Evolutionary conservation across 345 rosid genomes (phyloP).

Genomic region (Murraya koenigii): DNA sequence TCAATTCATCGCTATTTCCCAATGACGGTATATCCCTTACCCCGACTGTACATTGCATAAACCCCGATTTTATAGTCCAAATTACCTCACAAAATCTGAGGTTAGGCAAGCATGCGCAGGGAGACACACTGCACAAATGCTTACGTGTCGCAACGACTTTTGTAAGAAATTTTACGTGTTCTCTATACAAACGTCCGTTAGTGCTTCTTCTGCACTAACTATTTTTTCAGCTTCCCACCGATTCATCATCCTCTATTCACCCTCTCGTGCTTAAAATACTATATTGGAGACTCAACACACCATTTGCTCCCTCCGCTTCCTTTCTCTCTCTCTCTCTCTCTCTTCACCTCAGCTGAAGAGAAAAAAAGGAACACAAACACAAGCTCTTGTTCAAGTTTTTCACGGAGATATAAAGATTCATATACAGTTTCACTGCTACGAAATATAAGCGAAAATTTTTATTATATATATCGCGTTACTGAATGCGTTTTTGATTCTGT

Average conservation of each 20-base stretch:
- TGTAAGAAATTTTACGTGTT: slow-evolving; percentile 16
- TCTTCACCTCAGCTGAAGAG: background rate
- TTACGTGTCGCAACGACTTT: slow-evolving; percentile 24
- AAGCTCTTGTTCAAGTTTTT: background rate
- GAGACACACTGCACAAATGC: background rate
- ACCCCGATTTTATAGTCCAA: background rate
- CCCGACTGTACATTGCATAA: background rate
- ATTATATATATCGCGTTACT: too few relatives aligned
- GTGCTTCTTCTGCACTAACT: background rate
- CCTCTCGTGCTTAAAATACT: slow-evolving; percentile 4
- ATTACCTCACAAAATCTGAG: slow-evolving; percentile 7
- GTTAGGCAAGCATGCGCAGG: background rate
- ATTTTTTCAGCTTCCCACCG: slow-evolving; percentile 20
- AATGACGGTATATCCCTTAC: background rate
- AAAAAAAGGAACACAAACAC: too few relatives aligned
- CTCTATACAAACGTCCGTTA: slow-evolving; percentile 10
- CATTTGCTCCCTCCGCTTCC: background rate
- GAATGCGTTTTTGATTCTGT: background rate
- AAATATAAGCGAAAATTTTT: too few relatives aligned
- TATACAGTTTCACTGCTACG: background rate
- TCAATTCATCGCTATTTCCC: background rate
- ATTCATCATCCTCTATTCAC: background rate
- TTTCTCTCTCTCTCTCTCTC: background rate
- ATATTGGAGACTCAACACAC: background rate
- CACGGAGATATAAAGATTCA: background rate